phyloP scores from a whole-genome alignment of 2,329 filamentous ascomycete species.

The Hyphodiscus sp. region DNA sequence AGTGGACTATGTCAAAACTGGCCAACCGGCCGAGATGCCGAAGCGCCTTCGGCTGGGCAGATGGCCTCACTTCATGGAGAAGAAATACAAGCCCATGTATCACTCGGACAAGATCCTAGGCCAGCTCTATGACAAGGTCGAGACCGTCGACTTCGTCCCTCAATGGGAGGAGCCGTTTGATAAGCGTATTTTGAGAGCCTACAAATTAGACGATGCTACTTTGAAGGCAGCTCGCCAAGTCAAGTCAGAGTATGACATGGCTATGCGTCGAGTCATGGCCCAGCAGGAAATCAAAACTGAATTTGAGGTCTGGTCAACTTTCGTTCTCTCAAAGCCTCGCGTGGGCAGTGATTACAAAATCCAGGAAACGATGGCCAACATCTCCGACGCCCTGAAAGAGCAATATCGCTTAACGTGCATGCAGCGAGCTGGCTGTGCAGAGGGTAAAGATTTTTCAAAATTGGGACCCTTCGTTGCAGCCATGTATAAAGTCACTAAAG shows the following conservation, averaged over 20 bases:
- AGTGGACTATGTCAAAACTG: conserved; percentile 92
- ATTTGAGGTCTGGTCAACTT: conserved; percentile 87
- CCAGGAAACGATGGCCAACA: conserved; percentile 71
- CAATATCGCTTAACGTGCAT: conserved; percentile 63
- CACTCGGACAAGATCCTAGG: conserved; percentile 68
- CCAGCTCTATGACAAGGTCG: conserved; percentile 71
- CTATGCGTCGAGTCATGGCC: conserved; percentile 72
- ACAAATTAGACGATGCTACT: conserved; percentile 45
- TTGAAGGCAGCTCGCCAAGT: conserved; percentile 56
- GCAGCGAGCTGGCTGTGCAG: conserved; percentile 49
- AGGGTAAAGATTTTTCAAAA: conserved; percentile 45
- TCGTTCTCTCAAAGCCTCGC: conserved; percentile 68
- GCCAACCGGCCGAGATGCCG: conserved; percentile 64
- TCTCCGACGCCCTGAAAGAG: conserved; percentile 59
- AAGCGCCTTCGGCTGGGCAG: conserved; percentile 48
- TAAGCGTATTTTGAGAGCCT: conserved; percentile 60
- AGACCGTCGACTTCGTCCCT: conserved; percentile 61
- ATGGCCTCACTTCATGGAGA: conserved; percentile 90
- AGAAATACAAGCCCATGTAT: conserved; percentile 51
- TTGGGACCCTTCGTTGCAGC: conserved; percentile 72
- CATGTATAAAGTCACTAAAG: conserved; percentile 78
- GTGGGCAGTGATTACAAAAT: conserved; percentile 77
- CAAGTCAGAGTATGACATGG: conserved; percentile 72
- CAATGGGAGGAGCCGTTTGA: conserved; percentile 72
- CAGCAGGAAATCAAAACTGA: conserved; percentile 80